A percentile compares a stretch with the other conserved stretches of the same genome.
Evolutionary conservation across 345 rosid genomes (phyloP).

Genomic region (Orychophragmus violaceus): DNA sequence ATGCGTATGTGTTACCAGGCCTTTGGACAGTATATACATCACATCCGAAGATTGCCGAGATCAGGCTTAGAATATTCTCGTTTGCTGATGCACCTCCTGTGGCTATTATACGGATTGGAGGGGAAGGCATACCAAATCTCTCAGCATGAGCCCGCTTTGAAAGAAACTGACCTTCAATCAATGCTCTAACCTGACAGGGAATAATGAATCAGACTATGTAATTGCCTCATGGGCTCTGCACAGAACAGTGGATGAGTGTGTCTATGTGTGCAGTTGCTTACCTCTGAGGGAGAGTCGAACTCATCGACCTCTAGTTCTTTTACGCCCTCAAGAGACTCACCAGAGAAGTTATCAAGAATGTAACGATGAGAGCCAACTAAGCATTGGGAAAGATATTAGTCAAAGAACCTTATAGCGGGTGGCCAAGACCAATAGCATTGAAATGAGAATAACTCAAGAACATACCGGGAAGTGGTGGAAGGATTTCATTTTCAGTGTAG

Average conservation of each 20-base stretch:
- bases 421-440: neutral
- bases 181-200: constrained; percentile 60
- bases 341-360: constrained; percentile 51
- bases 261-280: constrained; percentile 18
- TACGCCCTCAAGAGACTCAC: constrained; percentile 36
- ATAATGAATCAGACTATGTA: neutral
- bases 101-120: constrained; percentile 78
- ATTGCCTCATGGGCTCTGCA: neutral
- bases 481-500: constrained; percentile 92
- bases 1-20: constrained; percentile 44
- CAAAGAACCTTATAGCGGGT: neutral
- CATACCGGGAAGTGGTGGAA: constrained; percentile 91
- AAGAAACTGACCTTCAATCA: constrained; percentile 82
- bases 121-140: constrained; percentile 83
- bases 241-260: neutral
- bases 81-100: constrained; percentile 90
- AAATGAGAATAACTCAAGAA: neutral
- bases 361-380: constrained; percentile 84
- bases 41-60: constrained; percentile 72
- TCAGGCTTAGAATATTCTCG: constrained; percentile 46
- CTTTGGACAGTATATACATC: constrained; percentile 75
- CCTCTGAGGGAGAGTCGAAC: constrained; percentile 89
- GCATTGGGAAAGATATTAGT: neutral
- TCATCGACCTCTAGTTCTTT: constrained; percentile 53
- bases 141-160: constrained; percentile 82